Base-by-base conservation (phyloP, 345 rosid genomes). In the Garcia nutans region DNA sequence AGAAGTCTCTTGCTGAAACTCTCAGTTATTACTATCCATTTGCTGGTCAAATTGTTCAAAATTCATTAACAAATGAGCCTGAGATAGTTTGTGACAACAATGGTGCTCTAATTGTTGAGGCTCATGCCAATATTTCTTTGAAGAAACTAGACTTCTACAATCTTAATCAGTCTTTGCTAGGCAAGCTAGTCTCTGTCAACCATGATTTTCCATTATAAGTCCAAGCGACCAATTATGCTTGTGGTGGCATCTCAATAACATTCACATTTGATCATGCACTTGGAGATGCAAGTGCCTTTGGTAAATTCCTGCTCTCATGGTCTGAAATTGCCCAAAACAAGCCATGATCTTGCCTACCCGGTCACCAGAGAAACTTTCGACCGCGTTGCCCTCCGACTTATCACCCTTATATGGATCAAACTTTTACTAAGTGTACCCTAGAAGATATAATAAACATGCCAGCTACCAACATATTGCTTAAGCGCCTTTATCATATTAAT, bases 261-360 rank as follows among this genome's bases (percentile, higher is more conserved):
- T 88, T 91, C 85, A 89, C 93, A 61, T 94, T 94, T 49, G 94
- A 92, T 77, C 97, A 94, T 74, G 96, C 94, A 56, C 89, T 94
- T 10, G 96, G 98, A 1, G 97, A 94, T 33, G 97, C 96, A 9
- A 83, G 78, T 76, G 78, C 98, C 65, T 91, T 94, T 16, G 85
- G 87, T 3, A 87, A 85, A 45, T 92, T 92, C 81, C 88, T 92
- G 58, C 54, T 81, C 47, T 84, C 85, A 1, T 92, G 97, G 96
- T 89, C 94, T 15, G 90, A 88, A 81, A 79, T 89, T 78, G 85
- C 97, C 28, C 89, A 74, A 73, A 79, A 84, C 19, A 80, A 84
- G 84, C 80, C 91, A 9, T 62, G 88, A 45, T 87, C 94, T 31
- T 88, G 90, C 83, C 65, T 75, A 19, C 93, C 97, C 2, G 89